Base-by-base conservation (phyloP, 495 filamentous ascomycete species). In the Talaromyces trachyspermus region DNA sequence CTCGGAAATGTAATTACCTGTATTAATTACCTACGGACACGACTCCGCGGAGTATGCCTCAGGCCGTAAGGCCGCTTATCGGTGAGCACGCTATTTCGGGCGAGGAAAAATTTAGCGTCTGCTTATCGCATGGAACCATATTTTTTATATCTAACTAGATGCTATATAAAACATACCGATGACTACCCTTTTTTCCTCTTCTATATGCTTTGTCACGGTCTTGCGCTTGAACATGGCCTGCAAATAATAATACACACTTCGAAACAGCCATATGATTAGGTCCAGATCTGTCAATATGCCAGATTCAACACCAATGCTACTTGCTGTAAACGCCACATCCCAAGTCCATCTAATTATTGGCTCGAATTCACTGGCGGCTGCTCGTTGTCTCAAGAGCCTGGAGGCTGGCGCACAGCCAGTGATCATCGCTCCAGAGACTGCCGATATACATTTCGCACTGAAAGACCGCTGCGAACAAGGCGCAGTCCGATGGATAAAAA, bases 301-400 rank as follows among this genome's bases (percentile, higher is more conserved):
- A 24, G 11, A 23, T n/a, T 19, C 30, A 26, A 23, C 30, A 37
- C 66, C 87, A 10, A 71, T 98, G 20, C 77, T 98, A 41, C 84
- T 88, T 27, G 83, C 89, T 7, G 72, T 83, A 49, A 81, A 95
- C 57, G 84, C 76, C 37, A 75, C 79, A 1, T 77, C 74, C 2
- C 89, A 95, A 54, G 66, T 90, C 41, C 92, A 97, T 63, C 69
- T 98, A 30, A 82, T 98, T 38, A 58, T 96, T 41, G 92, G 94
- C 26, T 79, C 85, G 25, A 91, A 87, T 61, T 81, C 92, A 36
- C 74, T 98, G 25, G 94, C 94, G 24, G 83, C 85, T 33, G 79
- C 88, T 11, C 78, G 92, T 43, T 89, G 86, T 59, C 64, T 78
- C 15, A 88, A 85, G 53, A 92, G 88, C 12, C 59, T 95, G 14